Conservation (phyloP, 192 early-diverging fungal species). For the Coemansia furcata region DNA sequence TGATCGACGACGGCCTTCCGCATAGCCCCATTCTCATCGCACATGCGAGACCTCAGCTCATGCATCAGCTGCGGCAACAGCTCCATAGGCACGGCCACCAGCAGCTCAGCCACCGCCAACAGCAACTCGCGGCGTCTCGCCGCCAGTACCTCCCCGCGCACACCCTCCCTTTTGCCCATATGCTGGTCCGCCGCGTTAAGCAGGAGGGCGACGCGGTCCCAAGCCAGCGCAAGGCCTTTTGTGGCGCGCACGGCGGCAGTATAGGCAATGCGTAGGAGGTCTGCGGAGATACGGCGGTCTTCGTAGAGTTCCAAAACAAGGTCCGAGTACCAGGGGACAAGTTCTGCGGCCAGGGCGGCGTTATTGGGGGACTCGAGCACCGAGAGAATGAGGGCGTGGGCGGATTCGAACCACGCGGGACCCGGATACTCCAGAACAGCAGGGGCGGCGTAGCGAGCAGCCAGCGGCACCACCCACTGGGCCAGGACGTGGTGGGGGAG, state of each 20-base stretch:
- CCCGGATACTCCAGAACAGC: neutral
- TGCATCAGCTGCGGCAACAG: slow-evolving; percentile 25
- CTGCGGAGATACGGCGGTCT: slow-evolving; percentile 6
- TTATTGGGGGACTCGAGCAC: slow-evolving; percentile 11
- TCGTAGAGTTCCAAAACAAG: slow-evolving; percentile 22
- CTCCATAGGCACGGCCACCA: slow-evolving; percentile 14
- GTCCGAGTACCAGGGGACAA: slow-evolving; percentile 35
- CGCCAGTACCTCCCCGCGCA: neutral
- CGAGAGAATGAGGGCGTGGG: slow-evolving; percentile 31
- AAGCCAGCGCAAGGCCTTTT: neutral
- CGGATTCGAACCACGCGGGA: slow-evolving; percentile 40
- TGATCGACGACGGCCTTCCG: neutral
- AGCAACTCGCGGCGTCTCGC: slow-evolving; percentile 22
- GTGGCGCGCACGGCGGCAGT: slow-evolving; percentile 15
- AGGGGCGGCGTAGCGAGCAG: slow-evolving; percentile 8
- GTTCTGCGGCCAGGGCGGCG: neutral
- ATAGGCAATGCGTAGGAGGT: slow-evolving; percentile 34
- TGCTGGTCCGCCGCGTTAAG: neutral
- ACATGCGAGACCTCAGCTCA: neutral
- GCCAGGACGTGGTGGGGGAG: neutral
- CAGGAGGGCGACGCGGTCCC: slow-evolving; percentile 10
- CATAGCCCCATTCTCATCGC: neutral
- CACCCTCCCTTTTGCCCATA: neutral
- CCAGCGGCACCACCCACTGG: slow-evolving; percentile 21
- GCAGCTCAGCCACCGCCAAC: slow-evolving; percentile 11